These are phyloP conservation scores for Yamadazyma triangularis DNA, from an alignment of 1,139 yeast genomes.

Conservation along the genomic window DNA sequence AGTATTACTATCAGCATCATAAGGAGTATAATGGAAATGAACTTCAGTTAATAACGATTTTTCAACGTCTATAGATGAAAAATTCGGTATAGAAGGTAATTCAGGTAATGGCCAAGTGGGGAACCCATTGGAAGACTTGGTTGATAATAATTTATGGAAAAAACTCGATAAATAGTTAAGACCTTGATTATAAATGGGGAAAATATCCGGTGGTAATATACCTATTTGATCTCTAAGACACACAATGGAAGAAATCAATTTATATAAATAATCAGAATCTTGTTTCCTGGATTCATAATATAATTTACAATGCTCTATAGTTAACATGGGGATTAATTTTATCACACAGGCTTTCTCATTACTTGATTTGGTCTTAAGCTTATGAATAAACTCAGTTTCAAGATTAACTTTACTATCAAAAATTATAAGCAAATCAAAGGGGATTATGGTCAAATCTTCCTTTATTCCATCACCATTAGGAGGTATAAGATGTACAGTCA, in stretches of 20 bases:
- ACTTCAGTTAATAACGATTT: conserved; percentile 76
- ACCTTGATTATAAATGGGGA: conserved; percentile 70
- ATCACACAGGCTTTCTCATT: conserved; percentile 50
- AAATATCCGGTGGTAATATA: conserved; percentile 69
- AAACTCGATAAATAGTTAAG: conserved; percentile 61
- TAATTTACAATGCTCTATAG: conserved; percentile 71
- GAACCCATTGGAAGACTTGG: conserved; percentile 19
- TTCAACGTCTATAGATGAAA: conserved; percentile 71
- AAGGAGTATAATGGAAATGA: conserved; percentile 54
- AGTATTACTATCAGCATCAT: conserved; percentile 34
- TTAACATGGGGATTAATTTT: conserved; percentile 68
- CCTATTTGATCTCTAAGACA: conserved; percentile 85
- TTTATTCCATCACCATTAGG: conserved; percentile 26
- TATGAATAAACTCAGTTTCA: conserved; percentile 20
- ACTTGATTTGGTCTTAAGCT: conserved; percentile 30
- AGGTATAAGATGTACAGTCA: conserved; percentile 42
- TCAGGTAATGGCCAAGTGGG: conserved; percentile 80
- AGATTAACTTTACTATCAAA: conserved; percentile 63
- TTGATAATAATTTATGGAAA: conserved; percentile 40
- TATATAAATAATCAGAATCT: conserved; percentile 49
- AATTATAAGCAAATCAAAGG: conserved; percentile 61
- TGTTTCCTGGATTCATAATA: conserved; percentile 22
- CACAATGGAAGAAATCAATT: conserved; percentile 77
- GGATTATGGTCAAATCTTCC: conserved; percentile 20
- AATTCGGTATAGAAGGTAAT: conserved; percentile 57